Base-by-base conservation (phyloP, 495 filamentous ascomycete genomes). In the Podospora anserina region DNA sequence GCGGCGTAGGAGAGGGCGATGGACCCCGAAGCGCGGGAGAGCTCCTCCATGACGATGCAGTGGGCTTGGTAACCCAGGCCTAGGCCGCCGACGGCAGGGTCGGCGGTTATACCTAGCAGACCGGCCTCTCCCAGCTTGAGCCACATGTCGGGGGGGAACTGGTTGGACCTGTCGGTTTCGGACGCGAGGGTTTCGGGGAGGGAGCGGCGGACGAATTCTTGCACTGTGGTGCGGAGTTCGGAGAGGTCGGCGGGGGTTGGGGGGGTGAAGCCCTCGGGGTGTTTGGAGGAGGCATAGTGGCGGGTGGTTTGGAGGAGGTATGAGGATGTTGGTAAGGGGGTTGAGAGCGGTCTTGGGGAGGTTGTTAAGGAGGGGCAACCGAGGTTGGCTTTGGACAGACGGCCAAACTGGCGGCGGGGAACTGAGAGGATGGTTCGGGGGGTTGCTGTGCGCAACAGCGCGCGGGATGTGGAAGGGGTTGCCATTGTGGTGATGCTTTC, bases 61-160 rank as follows among this genome's bases (percentile, higher is more conserved):
- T 99, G 95, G 32, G 96, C 96, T 78, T 99, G 96, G 80, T 99
- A 99, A 53, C 95, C 95, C 87, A 98, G 88, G 3, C 85, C 91
- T 64, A 98, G 78, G 3, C 95, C 95, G 55, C 95, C 96, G 64
- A 94, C 94, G 56, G 93, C 90, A 78, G 97, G 94, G 78, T 97
- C 92, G 16, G 92, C 96, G 0, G 95, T 99, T 70, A 97, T 90
- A 55, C 95, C 95, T 20, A 99, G 86, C 66, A 98, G 90, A 3
- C 92, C 96, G 57, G 95, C 95, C 69, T 92, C 88, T 27, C 95
- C 95, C 23, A 99, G 81, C 78, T 97, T 97, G 78, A 85, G 83
- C 95, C 95, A 99, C 91, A 99, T 96, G 11, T 91, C 87, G 2
- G 84, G 81, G 0, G 95, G 95, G 74, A 99, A 99, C 63, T 88